phyloP scores from a whole-genome alignment of 495 filamentous ascomycete genomes.

The Neurospora africana region DNA sequence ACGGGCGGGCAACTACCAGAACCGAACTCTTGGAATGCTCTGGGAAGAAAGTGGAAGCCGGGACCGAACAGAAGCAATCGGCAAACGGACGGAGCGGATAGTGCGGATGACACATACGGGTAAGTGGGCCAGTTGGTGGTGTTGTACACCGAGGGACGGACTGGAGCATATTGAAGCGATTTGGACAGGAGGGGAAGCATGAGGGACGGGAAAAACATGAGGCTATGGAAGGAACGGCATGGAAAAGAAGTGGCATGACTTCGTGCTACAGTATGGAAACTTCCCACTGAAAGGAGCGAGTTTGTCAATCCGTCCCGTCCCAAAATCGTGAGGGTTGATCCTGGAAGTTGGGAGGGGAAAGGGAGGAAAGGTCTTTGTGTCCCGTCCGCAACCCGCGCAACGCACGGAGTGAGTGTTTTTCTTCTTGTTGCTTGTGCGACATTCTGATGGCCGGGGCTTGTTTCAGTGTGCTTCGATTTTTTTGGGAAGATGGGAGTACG shows the following conservation, averaged over 20 bases:
- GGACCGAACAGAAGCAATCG: neutral
- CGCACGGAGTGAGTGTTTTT: neutral
- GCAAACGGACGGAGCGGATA: neutral
- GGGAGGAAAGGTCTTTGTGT: neutral
- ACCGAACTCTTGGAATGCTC: neutral
- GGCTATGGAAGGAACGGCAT: neutral
- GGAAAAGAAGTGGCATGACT: neutral
- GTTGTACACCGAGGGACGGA: neutral
- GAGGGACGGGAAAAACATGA: neutral
- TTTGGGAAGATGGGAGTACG: neutral
- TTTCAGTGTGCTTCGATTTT: neutral
- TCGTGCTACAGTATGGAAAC: neutral
- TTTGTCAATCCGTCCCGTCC: neutral
- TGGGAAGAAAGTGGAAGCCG: neutral
- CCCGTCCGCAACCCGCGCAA: neutral
- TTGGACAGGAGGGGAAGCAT: no score
- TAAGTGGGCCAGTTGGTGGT: neutral
- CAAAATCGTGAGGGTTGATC: neutral
- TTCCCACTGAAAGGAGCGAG: neutral
- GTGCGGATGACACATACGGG: neutral
- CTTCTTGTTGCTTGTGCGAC: neutral
- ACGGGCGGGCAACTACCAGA: neutral
- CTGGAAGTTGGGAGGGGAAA: neutral
- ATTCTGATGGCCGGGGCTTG: neutral
- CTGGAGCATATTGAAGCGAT: neutral